Conservation (phyloP, 768 basidiomycete genomes). For the Xanthoconium stramineum region DNA sequence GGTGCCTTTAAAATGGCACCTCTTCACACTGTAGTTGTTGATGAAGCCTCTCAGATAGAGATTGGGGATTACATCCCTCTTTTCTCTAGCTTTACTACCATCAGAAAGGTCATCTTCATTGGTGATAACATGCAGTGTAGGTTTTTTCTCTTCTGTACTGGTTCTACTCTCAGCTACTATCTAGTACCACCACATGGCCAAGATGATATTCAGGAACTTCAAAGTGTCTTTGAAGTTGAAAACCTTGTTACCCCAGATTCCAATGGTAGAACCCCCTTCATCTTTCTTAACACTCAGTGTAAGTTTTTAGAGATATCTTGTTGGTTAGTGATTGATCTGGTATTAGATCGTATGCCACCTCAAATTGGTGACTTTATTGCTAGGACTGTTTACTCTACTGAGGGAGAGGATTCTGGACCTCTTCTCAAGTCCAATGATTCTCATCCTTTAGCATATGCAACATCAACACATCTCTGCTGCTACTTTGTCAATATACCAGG, state of each 20-base stretch:
- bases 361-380: slow-evolving; percentile 77
- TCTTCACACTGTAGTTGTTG: slow-evolving; percentile 50
- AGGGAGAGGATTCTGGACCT: slow-evolving; percentile 27
- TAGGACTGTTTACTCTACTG: slow-evolving; percentile 54
- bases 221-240: slow-evolving; percentile 75
- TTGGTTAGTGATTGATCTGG: slow-evolving; percentile 1
- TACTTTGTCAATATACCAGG: slow-evolving; percentile 59
- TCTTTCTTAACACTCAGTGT: slow-evolving; percentile 78
- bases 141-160: slow-evolving; percentile 27
- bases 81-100: slow-evolving; percentile 30
- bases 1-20: slow-evolving; percentile 32
- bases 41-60: slow-evolving; percentile 70
- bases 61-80: slow-evolving; percentile 48
- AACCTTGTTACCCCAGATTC: slow-evolving; percentile 44
- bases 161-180: slow-evolving; percentile 26
- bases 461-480: slow-evolving; percentile 51
- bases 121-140: slow-evolving; percentile 67
- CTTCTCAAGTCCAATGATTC: slow-evolving; percentile 48
- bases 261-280: slow-evolving; percentile 28
- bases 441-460: slow-evolving; percentile 45
- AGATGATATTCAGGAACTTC: slow-evolving; percentile 58
- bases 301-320: slow-evolving; percentile 18
- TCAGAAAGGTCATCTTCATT: slow-evolving; percentile 59
- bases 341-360: slow-evolving; percentile 77
- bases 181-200: slow-evolving; percentile 80